Evolutionary conservation across 331 rosid species (phyloP).

Genomic region (Prunus yedoensis): DNA sequence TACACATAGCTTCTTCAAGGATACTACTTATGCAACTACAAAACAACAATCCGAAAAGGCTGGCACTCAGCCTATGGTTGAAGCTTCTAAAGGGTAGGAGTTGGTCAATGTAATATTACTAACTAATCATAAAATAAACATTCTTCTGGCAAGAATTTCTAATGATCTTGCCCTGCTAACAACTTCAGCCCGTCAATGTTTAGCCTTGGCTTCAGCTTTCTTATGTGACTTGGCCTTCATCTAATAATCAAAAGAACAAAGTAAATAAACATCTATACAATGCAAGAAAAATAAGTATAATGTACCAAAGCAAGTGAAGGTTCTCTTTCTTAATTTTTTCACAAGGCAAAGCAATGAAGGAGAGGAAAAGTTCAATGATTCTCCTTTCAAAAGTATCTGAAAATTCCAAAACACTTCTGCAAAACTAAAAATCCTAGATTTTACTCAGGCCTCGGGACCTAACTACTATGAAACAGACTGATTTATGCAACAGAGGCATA

Average conservation of each 20-base stretch:
- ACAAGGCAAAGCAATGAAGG: no score
- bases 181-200: constrained; percentile 28
- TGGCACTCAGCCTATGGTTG: not conserved
- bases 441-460: no score
- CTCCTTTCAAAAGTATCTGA: no score
- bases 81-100: no score
- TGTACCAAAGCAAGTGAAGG: not conserved
- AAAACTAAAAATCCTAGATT: no score
- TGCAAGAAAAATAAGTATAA: not conserved
- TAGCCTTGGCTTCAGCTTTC: constrained; percentile 38
- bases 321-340: no score
- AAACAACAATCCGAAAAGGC: not conserved
- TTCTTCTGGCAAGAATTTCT: not conserved
- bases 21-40: not conserved
- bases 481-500: no score
- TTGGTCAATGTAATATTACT: not conserved
- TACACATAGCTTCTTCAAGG: not conserved
- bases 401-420: no score
- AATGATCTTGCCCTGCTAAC: not conserved
- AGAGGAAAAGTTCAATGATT: no score
- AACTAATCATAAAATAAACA: not conserved
- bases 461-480: no score
- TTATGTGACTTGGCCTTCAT: constrained; percentile 42
- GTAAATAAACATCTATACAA: not conserved
- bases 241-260: constrained; percentile 19